Conservation (phyloP, 345 rosid species). For the Trapa incisa region DNA sequence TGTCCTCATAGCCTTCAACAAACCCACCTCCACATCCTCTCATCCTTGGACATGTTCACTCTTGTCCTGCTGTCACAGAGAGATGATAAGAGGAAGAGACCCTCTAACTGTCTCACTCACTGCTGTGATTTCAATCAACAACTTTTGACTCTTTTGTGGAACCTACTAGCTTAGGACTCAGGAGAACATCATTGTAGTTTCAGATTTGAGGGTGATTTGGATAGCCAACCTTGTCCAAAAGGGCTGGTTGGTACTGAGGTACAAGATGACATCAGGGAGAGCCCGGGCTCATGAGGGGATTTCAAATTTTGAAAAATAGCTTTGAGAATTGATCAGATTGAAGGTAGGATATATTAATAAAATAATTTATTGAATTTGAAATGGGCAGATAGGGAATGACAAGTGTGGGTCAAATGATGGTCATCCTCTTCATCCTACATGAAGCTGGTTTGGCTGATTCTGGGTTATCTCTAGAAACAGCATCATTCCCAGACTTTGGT, state of each 20-base stretch:
- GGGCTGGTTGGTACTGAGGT: too few relatives aligned
- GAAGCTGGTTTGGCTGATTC: too few relatives aligned
- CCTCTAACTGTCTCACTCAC: background rate
- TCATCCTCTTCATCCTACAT: background rate
- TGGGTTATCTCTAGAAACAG: too few relatives aligned
- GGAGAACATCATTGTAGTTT: too few relatives aligned
- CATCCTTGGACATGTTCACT: background rate
- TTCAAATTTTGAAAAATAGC: background rate
- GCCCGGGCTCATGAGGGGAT: too few relatives aligned
- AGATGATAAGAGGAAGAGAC: background rate
- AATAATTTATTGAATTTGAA: too few relatives aligned
- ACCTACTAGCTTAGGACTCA: too few relatives aligned
- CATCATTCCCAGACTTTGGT: too few relatives aligned
- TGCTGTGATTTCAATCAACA: background rate
- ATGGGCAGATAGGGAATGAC: background rate
- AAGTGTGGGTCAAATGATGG: background rate
- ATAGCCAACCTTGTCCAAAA: too few relatives aligned
- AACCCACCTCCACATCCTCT: slow-evolving; percentile 8
- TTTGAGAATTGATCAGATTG: background rate
- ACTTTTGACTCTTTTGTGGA: background rate
- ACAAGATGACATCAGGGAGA: too few relatives aligned
- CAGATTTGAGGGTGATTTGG: too few relatives aligned
- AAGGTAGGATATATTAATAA: background rate
- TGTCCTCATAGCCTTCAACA: background rate
- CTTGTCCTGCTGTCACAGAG: background rate